A percentile compares a stretch with the other conserved stretches of the same genome.
These are phyloP conservation scores for Candida tibetensis DNA, from an alignment of 805 yeast genomes.

Conservation along the genomic window DNA sequence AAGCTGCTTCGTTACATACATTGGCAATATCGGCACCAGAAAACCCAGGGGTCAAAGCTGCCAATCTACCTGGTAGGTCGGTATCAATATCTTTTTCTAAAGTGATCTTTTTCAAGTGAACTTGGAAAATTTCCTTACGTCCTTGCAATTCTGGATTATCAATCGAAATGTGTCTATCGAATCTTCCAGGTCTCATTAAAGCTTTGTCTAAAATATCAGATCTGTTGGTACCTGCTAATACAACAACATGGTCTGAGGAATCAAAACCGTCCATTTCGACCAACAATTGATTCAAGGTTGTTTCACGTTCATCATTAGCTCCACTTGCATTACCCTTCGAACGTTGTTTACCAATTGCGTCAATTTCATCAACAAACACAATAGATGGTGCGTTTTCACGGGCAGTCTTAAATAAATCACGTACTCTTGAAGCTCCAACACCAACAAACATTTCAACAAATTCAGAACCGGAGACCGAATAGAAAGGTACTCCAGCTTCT, in stretches of 20 bases:
- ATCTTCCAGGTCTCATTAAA: constrained; percentile 94
- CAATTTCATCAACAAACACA: constrained; percentile 97
- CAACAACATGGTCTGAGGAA: constrained; percentile 88
- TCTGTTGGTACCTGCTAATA: constrained; percentile 95
- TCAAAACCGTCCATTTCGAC: constrained; percentile 99
- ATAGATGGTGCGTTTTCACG: constrained; percentile 93
- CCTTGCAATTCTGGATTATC: constrained; percentile 96
- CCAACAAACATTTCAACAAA: constrained; percentile 99
- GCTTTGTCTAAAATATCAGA: constrained; percentile 93
- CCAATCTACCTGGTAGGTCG: constrained; percentile 76
- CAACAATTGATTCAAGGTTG: constrained; percentile 89
- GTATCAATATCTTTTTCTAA: constrained; percentile 44
- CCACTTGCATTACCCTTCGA: constrained; percentile 74
- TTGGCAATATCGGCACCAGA: constrained; percentile 99
- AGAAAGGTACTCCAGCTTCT: constrained; percentile 97
- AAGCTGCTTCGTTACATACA: constrained; percentile 95
- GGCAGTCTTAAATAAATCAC: constrained; percentile 90
- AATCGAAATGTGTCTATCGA: constrained; percentile 87
- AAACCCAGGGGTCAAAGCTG: constrained; percentile 97
- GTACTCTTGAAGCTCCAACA: constrained; percentile 97
- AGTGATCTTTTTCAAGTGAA: constrained; percentile 74
- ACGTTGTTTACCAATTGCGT: constrained; percentile 95
- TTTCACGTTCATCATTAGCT: constrained; percentile 95
- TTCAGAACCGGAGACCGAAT: constrained; percentile 95
- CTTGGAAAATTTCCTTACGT: constrained; percentile 86